Evolutionary conservation across 352 stramenopile genomes (phyloP), one percentile per base, ranked within the genome.

Genomic region (Elongisporangium senticosum): DNA sequence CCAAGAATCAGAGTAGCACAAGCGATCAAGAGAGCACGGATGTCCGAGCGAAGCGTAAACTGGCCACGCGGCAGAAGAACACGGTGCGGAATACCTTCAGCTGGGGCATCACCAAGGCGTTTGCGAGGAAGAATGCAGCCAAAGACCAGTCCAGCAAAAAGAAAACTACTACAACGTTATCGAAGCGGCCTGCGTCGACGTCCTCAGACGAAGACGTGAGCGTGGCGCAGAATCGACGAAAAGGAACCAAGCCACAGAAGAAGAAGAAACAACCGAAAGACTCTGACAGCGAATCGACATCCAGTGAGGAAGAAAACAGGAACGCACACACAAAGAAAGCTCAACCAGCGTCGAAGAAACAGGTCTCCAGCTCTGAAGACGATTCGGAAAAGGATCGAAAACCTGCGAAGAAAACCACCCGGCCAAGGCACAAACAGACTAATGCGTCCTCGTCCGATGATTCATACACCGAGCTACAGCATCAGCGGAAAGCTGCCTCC

Each of bases 51-150:
- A 63, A 50, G 14, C 55, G 17, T 21, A 74, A 64, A 48, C 48
- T n/a, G n/a, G n/a, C n/a, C 2, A 53, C 43, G 14, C 52, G 58
- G 33, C 50, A 49, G 13, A 87, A 86, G 53, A 58, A 70, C 33
- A 89, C 76, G 51, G 65, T 86, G 4, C 64, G 79, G 5, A 90
- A 90, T 37, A 86, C 79, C 0, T 90, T 84, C 48, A 87, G 79
- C 21, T 90, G 79, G 79, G 79, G 77, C 0, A 90, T 90, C 49
- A 62, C 62, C 2, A 90, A 87, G 49, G 79, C 79, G 3, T 90
- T 90, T 65, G 77, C 74, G 21, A 53, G 74, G 24, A 90, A 90
- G 39, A 71, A 86, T 47, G 56, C 56, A 8, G 50, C 64, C 5
- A 63, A 63, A 63, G 40, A 24, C 7, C 55, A 20, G 11, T 20